A percentile compares a stretch with the other conserved stretches of the same genome.
These are phyloP conservation scores for Alectoria sarmentosa DNA, from an alignment of 495 filamentous ascomycete species.

Conservation along the genomic window DNA sequence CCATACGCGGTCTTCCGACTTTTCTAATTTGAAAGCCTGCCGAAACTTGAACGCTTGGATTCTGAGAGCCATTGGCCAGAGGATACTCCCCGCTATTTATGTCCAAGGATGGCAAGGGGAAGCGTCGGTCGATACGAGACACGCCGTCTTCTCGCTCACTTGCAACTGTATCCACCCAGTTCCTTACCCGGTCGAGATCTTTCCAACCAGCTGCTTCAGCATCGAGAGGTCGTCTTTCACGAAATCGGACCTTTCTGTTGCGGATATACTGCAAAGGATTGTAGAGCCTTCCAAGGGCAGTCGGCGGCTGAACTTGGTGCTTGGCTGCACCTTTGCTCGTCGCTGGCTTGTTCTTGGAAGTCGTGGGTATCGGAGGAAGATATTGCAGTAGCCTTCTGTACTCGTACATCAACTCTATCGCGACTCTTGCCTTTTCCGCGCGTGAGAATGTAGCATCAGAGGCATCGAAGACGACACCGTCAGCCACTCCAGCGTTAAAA, in stretches of 20 bases:
- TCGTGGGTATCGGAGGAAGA: slow-evolving; percentile 54
- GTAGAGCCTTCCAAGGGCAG: slow-evolving; percentile 51
- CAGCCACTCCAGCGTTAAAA: slow-evolving; percentile 15
- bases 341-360: slow-evolving; percentile 1
- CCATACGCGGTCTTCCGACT: slow-evolving; percentile 58
- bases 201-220: slow-evolving; percentile 68
- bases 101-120: slow-evolving; percentile 21
- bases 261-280: slow-evolving; percentile 85
- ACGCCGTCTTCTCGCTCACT: slow-evolving; percentile 35
- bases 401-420: slow-evolving; percentile 73
- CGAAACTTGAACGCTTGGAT: slow-evolving; percentile 33
- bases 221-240: slow-evolving; percentile 63
- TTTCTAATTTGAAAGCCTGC: slow-evolving; percentile 41
- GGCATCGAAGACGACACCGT: slow-evolving; percentile 50
- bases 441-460: slow-evolving; percentile 71
- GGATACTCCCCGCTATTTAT: slow-evolving; percentile 24
- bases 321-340: slow-evolving; percentile 9
- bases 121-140: slow-evolving; percentile 11
- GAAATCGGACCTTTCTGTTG: slow-evolving; percentile 70
- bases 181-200: slow-evolving; percentile 58
- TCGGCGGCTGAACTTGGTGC: slow-evolving; percentile 6
- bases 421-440: slow-evolving; percentile 68
- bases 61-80: slow-evolving; percentile 30
- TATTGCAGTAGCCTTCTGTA: slow-evolving; percentile 69
- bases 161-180: slow-evolving; percentile 68